Base-by-base conservation (phyloP, 352 stramenopile species). In the Globisporangium spiculum region DNA sequence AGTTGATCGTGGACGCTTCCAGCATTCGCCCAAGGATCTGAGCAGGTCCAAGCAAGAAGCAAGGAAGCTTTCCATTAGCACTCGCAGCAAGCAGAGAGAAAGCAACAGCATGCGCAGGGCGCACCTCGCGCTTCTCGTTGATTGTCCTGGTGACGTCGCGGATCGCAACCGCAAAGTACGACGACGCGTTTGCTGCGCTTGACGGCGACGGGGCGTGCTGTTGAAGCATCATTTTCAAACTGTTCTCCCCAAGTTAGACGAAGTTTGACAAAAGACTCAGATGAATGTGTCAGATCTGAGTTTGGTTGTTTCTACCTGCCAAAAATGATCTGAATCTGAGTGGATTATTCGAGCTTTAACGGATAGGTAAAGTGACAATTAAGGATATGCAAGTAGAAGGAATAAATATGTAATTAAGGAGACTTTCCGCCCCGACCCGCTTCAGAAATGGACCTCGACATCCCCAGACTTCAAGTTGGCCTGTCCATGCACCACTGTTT, bases 11-110 rank as follows among this genome's bases (percentile, higher is more conserved):
- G 22, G 85, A 91, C 24, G 75, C 76, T n/a, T 81, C 72, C 52
- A 93, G 74, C 72, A 91, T 89, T 32, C 84, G 84, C 3, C 75
- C 78, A 30, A 93, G 72, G 36, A 93, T 78, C 83, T 92, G 30
- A 27, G 8, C 12, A 38, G 18, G 2, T 32, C 4, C 24, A 7
- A 44, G 34, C 53, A 48, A 44, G 38, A 38, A 65, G 24, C 14
- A 20, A n/a, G 2, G 16, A 20, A 41, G 14, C 41, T n/a, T 22
- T 36, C 34, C 9, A 30, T 52, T 34, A 65, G 16, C 9, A 7
- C 6, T 7, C 38, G 4, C 12, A 46, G 36, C 36, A 27, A 10
- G 34, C 55, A 61, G 26, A 58, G 14, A 53, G 32, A 16, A 4
- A 14, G 36, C 3, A 14, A 10, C 6, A 16, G 16, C 9, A 44